Evolutionary conservation across 495 filamentous ascomycete genomes (phyloP).

Genomic region (Aspergillus olivimuriae): DNA sequence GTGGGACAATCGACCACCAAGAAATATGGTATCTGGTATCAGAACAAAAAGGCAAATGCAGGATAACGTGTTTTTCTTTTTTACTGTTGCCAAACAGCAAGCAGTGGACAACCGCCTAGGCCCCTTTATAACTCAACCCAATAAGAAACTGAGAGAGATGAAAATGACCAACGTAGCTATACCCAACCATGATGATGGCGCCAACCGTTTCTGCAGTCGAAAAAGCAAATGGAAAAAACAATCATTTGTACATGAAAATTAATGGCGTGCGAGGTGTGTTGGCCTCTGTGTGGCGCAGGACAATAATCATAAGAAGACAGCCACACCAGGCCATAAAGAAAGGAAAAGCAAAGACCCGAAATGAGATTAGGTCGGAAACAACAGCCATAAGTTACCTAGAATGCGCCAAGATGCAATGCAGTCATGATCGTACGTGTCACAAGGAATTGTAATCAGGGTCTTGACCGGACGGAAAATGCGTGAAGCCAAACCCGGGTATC

Average conservation of each 20-base stretch:
- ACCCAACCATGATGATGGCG: conserved; percentile 11
- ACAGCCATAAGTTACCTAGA: conserved; percentile 29
- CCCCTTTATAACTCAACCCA: conserved; percentile 7
- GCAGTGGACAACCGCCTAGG: conserved; percentile 8
- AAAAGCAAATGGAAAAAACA: conserved; percentile 14
- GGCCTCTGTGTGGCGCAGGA: conserved; percentile 9
- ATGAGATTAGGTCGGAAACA: conserved; percentile 26
- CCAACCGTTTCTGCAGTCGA: conserved; percentile 12
- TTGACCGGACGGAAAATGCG: conserved; percentile 12
- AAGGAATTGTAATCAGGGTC: conserved; percentile 20
- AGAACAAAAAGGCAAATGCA: conserved; percentile 14
- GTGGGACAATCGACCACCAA: too few species aligned
- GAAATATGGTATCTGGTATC: conserved; percentile 35
- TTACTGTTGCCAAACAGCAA: conserved; percentile 3
- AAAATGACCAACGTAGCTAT: conserved; percentile 9
- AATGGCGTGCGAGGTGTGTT: conserved; percentile 22
- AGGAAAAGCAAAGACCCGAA: too few species aligned
- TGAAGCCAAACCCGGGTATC: conserved; percentile 19
- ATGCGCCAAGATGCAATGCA: conserved; percentile 45
- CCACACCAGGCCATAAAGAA: conserved; percentile 14
- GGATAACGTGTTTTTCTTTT: conserved; percentile 3
- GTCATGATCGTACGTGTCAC: conserved; percentile 42
- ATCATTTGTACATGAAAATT: conserved; percentile 41
- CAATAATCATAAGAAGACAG: conserved; percentile 20
- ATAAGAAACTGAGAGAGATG: conserved; percentile 12